These are phyloP conservation scores for Musa balbisiana DNA, from an alignment of 202 grass and related monocot genomes.

Conservation along the genomic window DNA sequence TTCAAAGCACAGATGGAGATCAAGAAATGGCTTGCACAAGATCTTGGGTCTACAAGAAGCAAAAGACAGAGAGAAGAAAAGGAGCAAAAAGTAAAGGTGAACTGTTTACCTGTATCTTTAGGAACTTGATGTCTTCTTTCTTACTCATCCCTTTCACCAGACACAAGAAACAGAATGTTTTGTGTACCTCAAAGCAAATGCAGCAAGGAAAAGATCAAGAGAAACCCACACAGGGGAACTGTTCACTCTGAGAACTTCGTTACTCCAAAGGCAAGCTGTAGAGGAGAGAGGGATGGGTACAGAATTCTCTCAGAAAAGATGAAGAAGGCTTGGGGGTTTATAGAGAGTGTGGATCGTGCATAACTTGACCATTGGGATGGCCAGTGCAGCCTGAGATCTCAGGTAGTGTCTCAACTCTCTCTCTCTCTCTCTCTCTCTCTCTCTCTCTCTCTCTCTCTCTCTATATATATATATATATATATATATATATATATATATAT, in stretches of 20 bases:
- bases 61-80: neutral
- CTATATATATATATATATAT: too few species aligned
- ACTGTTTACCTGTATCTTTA: constrained; percentile 13
- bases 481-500: too few species aligned
- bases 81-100: neutral
- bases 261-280: too few species aligned
- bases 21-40: neutral
- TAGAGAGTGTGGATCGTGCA: neutral
- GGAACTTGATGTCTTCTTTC: constrained; percentile 17
- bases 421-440: too few species aligned
- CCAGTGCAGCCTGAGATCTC: too few species aligned
- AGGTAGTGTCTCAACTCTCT: too few species aligned
- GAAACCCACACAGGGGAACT: neutral
- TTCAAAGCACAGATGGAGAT: neutral
- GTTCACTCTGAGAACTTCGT: neutral
- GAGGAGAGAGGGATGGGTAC: neutral
- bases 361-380: too few species aligned
- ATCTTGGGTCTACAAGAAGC: neutral
- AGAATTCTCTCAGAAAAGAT: neutral
- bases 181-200: too few species aligned
- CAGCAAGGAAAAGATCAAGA: neutral
- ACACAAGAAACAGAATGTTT: neutral
- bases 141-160: constrained; percentile 11
- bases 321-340: neutral
- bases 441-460: too few species aligned